These are phyloP conservation scores for Macrophomina phaseolina DNA, from an alignment of 2,329 filamentous ascomycete species.

Conservation along the genomic window DNA sequence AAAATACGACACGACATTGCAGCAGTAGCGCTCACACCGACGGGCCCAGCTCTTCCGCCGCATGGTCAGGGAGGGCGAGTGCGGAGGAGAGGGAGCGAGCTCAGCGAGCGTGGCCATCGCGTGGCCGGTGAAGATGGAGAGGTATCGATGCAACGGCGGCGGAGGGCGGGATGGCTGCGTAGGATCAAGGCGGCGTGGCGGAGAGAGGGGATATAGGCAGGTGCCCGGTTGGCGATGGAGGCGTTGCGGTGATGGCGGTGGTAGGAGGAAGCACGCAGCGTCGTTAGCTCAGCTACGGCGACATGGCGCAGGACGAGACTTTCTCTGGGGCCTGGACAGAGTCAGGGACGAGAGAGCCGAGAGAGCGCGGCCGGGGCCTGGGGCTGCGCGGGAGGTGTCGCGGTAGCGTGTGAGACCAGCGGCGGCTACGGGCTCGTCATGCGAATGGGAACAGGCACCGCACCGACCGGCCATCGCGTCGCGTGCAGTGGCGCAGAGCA, in stretches of 20 bases:
- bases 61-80: conserved; percentile 46
- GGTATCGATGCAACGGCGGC: neutral
- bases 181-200: neutral
- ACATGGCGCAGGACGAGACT: conserved; percentile 1
- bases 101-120: conserved; percentile 45
- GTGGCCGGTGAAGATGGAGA: neutral
- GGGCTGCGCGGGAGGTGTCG: neutral
- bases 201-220: conserved; percentile 1
- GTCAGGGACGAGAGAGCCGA: neutral
- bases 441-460: conserved; percentile 2
- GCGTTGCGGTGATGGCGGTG: conserved; percentile 1
- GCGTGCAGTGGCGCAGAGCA: neutral
- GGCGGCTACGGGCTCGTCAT: neutral
- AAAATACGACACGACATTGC: conserved; percentile 77
- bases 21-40: conserved; percentile 83
- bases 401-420: conserved; percentile 5
- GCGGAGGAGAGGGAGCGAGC: conserved; percentile 44
- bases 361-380: neutral
- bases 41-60: conserved; percentile 62
- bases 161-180: neutral
- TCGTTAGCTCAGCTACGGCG: conserved; percentile 14
- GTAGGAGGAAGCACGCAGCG: conserved; percentile 4
- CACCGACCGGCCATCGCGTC: neutral
- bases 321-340: neutral
- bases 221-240: neutral